Conservation (phyloP, 371 early-diverging fungal species). For the Mucor plumbeus region DNA sequence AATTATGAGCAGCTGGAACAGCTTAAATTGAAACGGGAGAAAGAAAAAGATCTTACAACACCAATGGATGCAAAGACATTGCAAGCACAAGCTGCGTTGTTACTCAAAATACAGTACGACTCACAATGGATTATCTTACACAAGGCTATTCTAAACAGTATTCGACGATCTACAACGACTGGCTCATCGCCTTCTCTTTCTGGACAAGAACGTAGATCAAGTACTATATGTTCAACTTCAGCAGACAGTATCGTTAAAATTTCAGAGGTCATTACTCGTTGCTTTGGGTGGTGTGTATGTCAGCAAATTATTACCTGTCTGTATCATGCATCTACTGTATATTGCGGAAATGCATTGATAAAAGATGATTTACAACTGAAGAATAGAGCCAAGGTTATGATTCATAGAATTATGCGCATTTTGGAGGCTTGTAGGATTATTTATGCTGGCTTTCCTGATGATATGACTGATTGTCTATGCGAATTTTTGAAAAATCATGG, state of each 20-base stretch:
- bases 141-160: conserved; percentile 28
- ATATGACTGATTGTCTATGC: conserved; percentile 32
- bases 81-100: conserved; percentile 28
- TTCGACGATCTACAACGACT: conserved; percentile 4
- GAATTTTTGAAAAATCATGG: conserved; percentile 35
- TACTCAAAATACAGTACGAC: conserved; percentile 40
- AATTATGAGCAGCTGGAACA: conserved; percentile 9
- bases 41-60: conserved; percentile 5
- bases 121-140: conserved; percentile 39
- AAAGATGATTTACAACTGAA: conserved; percentile 13
- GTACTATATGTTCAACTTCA: conserved; percentile 27
- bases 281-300: conserved; percentile 46
- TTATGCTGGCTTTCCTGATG: conserved; percentile 44
- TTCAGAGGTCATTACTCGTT: conserved; percentile 30
- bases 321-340: conserved; percentile 45
- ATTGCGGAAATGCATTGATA: conserved; percentile 33
- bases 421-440: conserved; percentile 20
- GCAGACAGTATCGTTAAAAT: conserved; percentile 31
- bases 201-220: conserved; percentile 22
- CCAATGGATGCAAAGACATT: conserved; percentile 21
- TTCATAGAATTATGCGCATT: conserved; percentile 34
- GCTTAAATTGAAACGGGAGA: not conserved
- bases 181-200: conserved; percentile 10
- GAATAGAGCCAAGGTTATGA: conserved; percentile 27
- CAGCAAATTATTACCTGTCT: conserved; percentile 36